These are phyloP conservation scores for Ceriops decandra DNA, from an alignment of 345 rosid genomes.

Conservation along the genomic window DNA sequence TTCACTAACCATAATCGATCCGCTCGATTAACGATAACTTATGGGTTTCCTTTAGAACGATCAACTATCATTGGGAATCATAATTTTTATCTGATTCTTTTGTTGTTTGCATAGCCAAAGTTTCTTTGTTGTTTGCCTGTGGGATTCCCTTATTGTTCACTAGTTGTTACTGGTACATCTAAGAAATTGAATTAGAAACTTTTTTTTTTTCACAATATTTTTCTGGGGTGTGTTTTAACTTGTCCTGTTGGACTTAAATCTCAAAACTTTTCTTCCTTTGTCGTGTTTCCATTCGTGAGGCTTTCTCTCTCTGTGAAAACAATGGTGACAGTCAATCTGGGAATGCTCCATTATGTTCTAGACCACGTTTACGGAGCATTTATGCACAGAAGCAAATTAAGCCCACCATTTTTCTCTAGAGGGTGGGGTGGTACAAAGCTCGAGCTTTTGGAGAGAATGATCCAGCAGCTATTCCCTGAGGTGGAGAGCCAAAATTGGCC, in stretches of 20 bases:
- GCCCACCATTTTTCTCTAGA: constrained; percentile 81
- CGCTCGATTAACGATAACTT: constrained; percentile 4
- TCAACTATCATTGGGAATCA: too few species aligned
- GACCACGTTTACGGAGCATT: constrained; percentile 94
- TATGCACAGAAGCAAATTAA: constrained; percentile 75
- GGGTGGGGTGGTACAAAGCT: constrained; percentile 98
- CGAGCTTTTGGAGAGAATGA: constrained; percentile 74
- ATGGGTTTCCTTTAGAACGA: constrained; percentile 9
- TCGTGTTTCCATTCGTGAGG: constrained; percentile 11
- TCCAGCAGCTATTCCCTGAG: constrained; percentile 68
- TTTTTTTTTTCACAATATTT: too few species aligned
- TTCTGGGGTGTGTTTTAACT: background rate
- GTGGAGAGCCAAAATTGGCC: constrained; percentile 67
- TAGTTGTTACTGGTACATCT: too few species aligned
- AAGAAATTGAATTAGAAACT: too few species aligned
- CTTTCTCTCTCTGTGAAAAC: background rate
- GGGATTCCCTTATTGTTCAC: too few species aligned
- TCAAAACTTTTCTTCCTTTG: constrained; percentile 1
- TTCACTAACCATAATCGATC: background rate
- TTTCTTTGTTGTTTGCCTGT: too few species aligned
- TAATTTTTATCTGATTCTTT: too few species aligned
- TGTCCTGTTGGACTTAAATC: background rate
- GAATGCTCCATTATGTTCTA: constrained; percentile 83
- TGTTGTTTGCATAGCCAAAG: too few species aligned
- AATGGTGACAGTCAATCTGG: constrained; percentile 80